Conservation (phyloP, 1,284 basidiomycete species). For the Butyriboletus appendiculatus region DNA sequence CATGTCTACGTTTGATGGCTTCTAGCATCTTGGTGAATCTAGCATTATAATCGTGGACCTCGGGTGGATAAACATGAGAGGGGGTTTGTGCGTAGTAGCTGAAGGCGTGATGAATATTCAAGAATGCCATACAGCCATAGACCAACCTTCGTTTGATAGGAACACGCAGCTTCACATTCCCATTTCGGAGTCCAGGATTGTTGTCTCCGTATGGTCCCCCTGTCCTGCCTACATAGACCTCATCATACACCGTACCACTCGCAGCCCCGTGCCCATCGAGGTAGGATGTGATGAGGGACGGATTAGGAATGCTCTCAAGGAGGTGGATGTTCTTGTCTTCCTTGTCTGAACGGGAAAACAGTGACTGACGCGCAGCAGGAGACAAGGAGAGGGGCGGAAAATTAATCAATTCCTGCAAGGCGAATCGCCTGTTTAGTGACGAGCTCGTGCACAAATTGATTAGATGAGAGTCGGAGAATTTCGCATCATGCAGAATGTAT, state of each 20-base stretch:
- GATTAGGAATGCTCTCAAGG: slow-evolving; percentile 73
- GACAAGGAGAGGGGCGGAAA: slow-evolving; percentile 81
- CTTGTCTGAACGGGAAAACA: slow-evolving; percentile 51
- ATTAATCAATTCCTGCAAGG: slow-evolving; percentile 76
- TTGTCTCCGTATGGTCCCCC: slow-evolving; percentile 26
- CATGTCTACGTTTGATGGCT: slow-evolving; percentile 92
- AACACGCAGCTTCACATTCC: slow-evolving; percentile 62
- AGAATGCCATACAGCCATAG: slow-evolving; percentile 2
- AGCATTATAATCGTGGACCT: slow-evolving; percentile 93
- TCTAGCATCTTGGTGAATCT: slow-evolving; percentile 89
- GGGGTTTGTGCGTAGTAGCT: slow-evolving; percentile 86
- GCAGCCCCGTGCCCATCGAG: slow-evolving; percentile 21
- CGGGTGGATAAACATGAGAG: slow-evolving; percentile 83
- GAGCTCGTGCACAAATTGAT: neutral
- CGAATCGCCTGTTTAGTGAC: neutral
- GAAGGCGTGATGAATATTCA: slow-evolving; percentile 1
- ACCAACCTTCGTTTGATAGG: slow-evolving; percentile 71
- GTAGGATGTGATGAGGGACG: slow-evolving; percentile 43
- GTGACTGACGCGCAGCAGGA: slow-evolving; percentile 64
- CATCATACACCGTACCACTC: slow-evolving; percentile 8
- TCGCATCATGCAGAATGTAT: neutral
- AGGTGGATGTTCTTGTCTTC: slow-evolving; percentile 37
- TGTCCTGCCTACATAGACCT: slow-evolving; percentile 1
- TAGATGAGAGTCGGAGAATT: neutral
- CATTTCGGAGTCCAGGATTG: slow-evolving; percentile 35